Percentiles rank a stretch among this genome's conserved stretches.
Evolutionary conservation across 257 asterid genomes (phyloP).

Genomic region (Prunella vulgaris): DNA sequence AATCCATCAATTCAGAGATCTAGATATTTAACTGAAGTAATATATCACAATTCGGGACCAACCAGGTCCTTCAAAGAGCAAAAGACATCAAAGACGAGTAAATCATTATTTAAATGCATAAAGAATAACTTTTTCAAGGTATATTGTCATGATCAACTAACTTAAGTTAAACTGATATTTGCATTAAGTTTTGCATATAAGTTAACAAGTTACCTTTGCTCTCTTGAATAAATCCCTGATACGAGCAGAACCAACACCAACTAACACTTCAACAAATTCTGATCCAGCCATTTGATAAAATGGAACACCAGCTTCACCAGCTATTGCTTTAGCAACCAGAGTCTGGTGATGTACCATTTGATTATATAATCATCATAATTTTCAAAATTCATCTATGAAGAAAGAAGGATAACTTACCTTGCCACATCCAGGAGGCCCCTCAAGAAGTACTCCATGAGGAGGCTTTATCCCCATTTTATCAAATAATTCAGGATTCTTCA

Average conservation of each 20-base stretch:
- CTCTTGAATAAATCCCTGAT: conserved; percentile 95
- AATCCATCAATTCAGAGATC: not conserved
- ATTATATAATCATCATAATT: not conserved
- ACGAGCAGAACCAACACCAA: conserved; percentile 99
- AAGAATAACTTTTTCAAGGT: conserved; percentile 1
- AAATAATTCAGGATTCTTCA: conserved; percentile 92
- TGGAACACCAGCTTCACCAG: conserved; percentile 99
- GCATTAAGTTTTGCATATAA: not conserved
- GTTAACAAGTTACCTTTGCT: conserved; percentile 66
- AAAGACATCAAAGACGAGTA: conserved; percentile 9
- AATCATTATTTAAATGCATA: not conserved
- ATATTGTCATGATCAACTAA: not conserved
- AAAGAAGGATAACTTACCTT: conserved; percentile 59
- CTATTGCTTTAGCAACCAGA: conserved; percentile 97
- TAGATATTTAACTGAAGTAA: not conserved
- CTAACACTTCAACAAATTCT: conserved; percentile 93
- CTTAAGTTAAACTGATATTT: not conserved
- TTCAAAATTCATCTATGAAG: conserved; percentile 1
- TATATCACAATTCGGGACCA: not conserved
- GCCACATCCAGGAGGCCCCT: conserved; percentile 99
- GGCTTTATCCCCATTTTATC: conserved; percentile 98
- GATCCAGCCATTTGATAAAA: conserved; percentile 99
- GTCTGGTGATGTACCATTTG: conserved; percentile 48
- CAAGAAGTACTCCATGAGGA: conserved; percentile 99
- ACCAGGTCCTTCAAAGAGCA: not conserved